Conservation (phyloP, 2,329 filamentous ascomycete genomes). For the Xylariaceae sp. region DNA sequence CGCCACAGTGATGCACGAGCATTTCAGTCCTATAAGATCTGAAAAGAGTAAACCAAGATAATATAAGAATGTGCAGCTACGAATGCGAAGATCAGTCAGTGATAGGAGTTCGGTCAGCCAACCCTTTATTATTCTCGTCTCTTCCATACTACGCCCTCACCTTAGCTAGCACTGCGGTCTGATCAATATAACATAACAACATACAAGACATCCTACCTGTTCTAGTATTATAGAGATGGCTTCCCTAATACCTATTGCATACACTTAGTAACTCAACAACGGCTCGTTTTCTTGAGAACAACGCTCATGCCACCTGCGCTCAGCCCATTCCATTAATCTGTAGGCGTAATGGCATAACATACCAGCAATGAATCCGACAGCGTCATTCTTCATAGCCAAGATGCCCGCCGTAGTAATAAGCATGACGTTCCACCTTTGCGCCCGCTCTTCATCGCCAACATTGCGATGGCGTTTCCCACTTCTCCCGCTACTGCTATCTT, state of each 20-base stretch:
- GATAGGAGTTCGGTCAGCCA: too few relatives aligned
- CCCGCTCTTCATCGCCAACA: conserved; percentile 70
- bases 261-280: conserved; percentile 31
- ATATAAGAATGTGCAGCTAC: too few relatives aligned
- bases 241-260: not conserved
- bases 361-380: conserved; percentile 82
- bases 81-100: too few relatives aligned
- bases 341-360: conserved; percentile 80
- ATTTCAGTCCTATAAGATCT: too few relatives aligned
- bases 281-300: conserved; percentile 42
- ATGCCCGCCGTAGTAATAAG: conserved; percentile 82
- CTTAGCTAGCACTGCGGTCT: too few relatives aligned
- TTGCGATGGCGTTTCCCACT: conserved; percentile 50
- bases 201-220: too few relatives aligned
- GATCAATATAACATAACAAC: too few relatives aligned
- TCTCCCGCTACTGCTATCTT: conserved; percentile 44
- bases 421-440: conserved; percentile 87
- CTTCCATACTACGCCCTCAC: too few relatives aligned
- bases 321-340: conserved; percentile 48
- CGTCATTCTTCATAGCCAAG: conserved; percentile 88
- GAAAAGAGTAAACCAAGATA: too few relatives aligned
- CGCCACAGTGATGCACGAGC: too few relatives aligned
- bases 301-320: conserved; percentile 31
- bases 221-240: too few relatives aligned
- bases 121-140: too few relatives aligned